Evolutionary conservation across 2,329 filamentous ascomycete genomes (phyloP).

Genomic region (Colletotrichum cereale): DNA sequence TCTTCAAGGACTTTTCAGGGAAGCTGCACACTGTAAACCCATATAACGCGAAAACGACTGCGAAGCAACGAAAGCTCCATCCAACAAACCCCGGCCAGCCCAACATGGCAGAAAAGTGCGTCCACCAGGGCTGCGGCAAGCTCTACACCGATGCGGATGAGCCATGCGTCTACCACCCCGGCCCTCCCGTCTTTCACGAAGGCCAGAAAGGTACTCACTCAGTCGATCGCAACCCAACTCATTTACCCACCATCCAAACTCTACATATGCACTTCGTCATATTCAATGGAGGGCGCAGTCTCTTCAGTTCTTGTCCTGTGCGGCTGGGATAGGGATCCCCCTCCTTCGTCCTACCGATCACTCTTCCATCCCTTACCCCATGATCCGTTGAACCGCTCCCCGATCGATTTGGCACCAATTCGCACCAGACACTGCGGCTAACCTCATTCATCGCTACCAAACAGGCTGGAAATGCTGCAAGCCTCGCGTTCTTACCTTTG

Average conservation of each 20-base stretch:
- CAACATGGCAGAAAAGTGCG: slow-evolving; percentile 84
- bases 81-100: slow-evolving; percentile 13
- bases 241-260: slow-evolving; percentile 14
- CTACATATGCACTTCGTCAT: slow-evolving; percentile 23
- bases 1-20: background rate
- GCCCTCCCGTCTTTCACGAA: slow-evolving; percentile 95
- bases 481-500: slow-evolving; percentile 94
- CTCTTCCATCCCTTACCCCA: slow-evolving; percentile 16
- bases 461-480: slow-evolving; percentile 99
- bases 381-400: slow-evolving; percentile 1
- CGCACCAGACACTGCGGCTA: slow-evolving; percentile 36
- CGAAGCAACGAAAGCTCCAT: slow-evolving; percentile 23
- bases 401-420: slow-evolving; percentile 4
- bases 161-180: slow-evolving; percentile 91
- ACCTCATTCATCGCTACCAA: slow-evolving; percentile 23
- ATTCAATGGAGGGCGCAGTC: slow-evolving; percentile 27
- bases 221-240: slow-evolving; percentile 7
- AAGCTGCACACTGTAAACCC: slow-evolving; percentile 1
- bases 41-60: slow-evolving; percentile 23
- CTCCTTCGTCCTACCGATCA: slow-evolving; percentile 6
- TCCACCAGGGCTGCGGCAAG: slow-evolving; percentile 97
- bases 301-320: slow-evolving; percentile 30
- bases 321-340: slow-evolving; percentile 8
- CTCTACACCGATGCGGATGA: slow-evolving; percentile 84
- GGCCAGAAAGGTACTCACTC: slow-evolving; percentile 87